Conservation (phyloP, 345 rosid genomes). For the Luvunga scandens region DNA sequence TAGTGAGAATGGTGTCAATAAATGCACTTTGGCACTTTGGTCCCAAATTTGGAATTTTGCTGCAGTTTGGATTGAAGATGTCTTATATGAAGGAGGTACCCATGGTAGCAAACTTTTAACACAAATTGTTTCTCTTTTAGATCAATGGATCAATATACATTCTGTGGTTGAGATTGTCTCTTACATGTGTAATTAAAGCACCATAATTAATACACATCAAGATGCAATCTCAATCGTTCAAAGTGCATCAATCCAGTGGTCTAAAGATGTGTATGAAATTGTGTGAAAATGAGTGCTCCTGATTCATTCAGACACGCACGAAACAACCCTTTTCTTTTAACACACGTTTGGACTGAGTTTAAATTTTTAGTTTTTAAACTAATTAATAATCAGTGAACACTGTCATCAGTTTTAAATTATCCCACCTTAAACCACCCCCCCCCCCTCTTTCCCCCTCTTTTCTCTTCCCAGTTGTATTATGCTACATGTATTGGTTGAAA, state of each 20-base stretch:
- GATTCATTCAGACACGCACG: neutral
- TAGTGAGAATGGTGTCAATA: neutral
- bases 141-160: no score
- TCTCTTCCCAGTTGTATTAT: no score
- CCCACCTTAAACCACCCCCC: no score
- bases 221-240: neutral
- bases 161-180: neutral
- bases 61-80: neutral
- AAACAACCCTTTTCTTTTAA: no score
- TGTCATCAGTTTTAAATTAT: no score
- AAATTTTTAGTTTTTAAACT: neutral
- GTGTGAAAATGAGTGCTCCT: neutral
- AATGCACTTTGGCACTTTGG: neutral
- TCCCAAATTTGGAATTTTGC: neutral
- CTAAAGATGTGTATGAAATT: no score
- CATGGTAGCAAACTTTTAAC: neutral
- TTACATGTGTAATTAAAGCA: neutral
- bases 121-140: neutral
- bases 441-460: no score
- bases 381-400: no score
- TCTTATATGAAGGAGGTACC: neutral
- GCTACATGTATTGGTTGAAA: no score
- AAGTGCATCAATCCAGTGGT: neutral
- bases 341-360: no score
- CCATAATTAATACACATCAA: neutral